Evolutionary conservation across 345 rosid genomes (phyloP), one percentile per base, ranked within the genome.

Genomic region (Abelmoschus esculentus): DNA sequence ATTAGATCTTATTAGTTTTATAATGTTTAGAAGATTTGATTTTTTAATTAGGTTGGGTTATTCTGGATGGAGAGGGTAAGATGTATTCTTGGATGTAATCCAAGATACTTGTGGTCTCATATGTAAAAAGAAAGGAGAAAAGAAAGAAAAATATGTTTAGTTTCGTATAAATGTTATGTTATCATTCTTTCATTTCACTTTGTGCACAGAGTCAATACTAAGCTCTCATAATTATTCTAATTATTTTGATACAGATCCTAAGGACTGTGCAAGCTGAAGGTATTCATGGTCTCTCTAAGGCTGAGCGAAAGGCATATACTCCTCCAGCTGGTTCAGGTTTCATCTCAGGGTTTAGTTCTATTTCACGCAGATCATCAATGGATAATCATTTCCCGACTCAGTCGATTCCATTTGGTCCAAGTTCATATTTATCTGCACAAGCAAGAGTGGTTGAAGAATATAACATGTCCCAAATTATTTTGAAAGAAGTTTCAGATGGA

Each of bases 251-350:
- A 61, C 67, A 93, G 97, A 86, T 93, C 64, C 68, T 90, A 63
- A 80, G 98, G 80, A 87, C 93, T 63, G 98, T 90, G 31, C 96
- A 86, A 82, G 93, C 97, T 4, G 97, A 86, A 74, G 97, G 98
- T n/a, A 85, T 93, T 38, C 89, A 76, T 52, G 93, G 97, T 58
- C 96, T 90, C 34, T 85, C 97, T 34, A 86, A 86, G 73, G 85
- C 85, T 29, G 93, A 93, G 18, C 85, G 89, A 57, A 90, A 81
- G 81, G 57, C 72, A 36, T 89, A 87, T 79, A 82, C 86, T 75
- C 97, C 97, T 71, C 96, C 96, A 60, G 96, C 89, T 52, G 97
- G 97, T 80, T 90, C 93, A 0, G 97, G 98, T 46, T 89, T 89
- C 77, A 85, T 88, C 77, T 86, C 96, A 71, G 98, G 98, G 73